Evolutionary conservation across 2,329 filamentous ascomycete species (phyloP).

Genomic region (Diaporthe citriasiana): DNA sequence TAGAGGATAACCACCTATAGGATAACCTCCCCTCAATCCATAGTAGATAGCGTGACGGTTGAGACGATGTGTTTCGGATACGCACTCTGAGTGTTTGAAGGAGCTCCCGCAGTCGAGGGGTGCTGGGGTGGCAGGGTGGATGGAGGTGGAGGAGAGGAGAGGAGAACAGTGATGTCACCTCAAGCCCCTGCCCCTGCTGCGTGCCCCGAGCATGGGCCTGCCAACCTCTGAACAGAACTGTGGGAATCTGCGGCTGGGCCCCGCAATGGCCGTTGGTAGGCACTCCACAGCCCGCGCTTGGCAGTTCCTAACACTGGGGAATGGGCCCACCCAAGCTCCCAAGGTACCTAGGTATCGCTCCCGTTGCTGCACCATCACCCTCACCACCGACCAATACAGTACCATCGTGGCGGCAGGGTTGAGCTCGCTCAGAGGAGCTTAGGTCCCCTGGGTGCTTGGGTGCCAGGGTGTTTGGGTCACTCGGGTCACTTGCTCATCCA

Average conservation of each 20-base stretch:
- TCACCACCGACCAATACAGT: background rate
- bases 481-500: constrained; percentile 29
- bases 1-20: no score
- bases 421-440: constrained; percentile 30
- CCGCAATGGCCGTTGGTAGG: constrained; percentile 21
- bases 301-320: constrained; percentile 28
- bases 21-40: no score
- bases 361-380: background rate
- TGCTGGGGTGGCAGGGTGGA: background rate
- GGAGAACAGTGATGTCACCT: constrained; percentile 22
- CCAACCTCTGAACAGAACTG: background rate
- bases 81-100: constrained; percentile 38
- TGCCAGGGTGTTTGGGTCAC: background rate
- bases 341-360: background rate
- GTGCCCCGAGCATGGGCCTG: constrained; percentile 18
- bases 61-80: constrained; percentile 40
- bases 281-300: constrained; percentile 26
- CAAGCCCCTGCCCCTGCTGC: background rate
- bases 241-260: constrained; percentile 11
- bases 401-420: background rate
- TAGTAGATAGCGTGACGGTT: constrained; percentile 1
- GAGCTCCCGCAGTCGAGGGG: background rate
- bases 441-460: background rate
- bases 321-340: constrained; percentile 11
- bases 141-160: background rate